phyloP scores from a whole-genome alignment of 306 rosid genomes.

The Castanea mollissima region DNA sequence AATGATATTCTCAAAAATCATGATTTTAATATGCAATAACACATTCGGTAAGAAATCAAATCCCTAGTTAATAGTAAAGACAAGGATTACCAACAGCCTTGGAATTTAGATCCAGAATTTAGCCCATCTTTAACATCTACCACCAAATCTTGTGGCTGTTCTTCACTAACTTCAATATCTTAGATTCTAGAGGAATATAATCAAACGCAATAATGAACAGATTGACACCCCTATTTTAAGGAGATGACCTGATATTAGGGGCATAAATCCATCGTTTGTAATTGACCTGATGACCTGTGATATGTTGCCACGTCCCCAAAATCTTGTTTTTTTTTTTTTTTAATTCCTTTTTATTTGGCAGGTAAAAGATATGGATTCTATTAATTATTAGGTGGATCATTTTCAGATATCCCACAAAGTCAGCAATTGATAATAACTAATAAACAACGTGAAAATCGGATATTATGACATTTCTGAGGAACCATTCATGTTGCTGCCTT shows the following conservation, averaged over 20 bases:
- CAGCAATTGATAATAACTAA: conserved; percentile 1
- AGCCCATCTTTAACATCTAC: too few species aligned
- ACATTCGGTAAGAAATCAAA: too few species aligned
- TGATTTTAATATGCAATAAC: too few species aligned
- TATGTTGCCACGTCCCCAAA: not conserved
- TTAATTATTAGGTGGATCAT: conserved; percentile 7
- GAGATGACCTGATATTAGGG: not conserved
- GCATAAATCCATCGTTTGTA: not conserved
- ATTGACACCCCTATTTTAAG: not conserved
- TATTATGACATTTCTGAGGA: not conserved
- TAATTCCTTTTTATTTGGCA: too few species aligned
- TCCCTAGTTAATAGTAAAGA: too few species aligned
- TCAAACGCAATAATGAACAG: not conserved
- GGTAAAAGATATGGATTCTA: not conserved
- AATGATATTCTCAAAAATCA: too few species aligned
- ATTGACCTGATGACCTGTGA: not conserved
- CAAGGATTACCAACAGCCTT: too few species aligned
- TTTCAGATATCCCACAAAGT: conserved; percentile 3
- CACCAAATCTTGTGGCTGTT: too few species aligned
- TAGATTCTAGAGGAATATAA: not conserved
- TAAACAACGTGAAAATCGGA: not conserved
- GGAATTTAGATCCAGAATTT: too few species aligned
- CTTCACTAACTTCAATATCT: too few species aligned
- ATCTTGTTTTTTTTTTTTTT: too few species aligned
- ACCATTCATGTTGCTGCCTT: not conserved